phyloP scores from a whole-genome alignment of 2,329 filamentous ascomycete species.

The Monosporascus sp. region DNA sequence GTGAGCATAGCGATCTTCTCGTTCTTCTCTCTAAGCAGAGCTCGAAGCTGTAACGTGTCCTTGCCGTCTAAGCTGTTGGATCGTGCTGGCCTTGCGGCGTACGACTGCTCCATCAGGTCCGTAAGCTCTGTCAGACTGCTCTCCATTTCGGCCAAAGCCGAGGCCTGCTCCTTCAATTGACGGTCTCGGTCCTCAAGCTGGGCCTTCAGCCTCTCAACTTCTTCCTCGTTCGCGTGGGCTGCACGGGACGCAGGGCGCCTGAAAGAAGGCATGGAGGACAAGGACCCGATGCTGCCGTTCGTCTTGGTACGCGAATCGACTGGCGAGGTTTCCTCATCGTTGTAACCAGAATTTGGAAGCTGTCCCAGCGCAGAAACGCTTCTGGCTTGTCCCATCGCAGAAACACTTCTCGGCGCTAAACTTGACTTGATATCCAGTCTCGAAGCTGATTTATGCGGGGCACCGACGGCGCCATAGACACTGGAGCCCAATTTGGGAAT shows the following conservation, averaged over 20 bases:
- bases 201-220: slow-evolving; percentile 65
- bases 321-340: slow-evolving; percentile 55
- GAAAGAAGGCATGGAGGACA: slow-evolving; percentile 45
- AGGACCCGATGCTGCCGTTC: slow-evolving; percentile 49
- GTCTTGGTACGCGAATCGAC: slow-evolving; percentile 45
- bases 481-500: slow-evolving; percentile 60
- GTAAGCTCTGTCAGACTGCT: slow-evolving; percentile 40
- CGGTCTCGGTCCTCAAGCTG: slow-evolving; percentile 79
- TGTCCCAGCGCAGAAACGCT: slow-evolving; percentile 56
- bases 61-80: slow-evolving; percentile 56
- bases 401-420: slow-evolving; percentile 52
- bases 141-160: slow-evolving; percentile 84
- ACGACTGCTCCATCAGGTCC: slow-evolving; percentile 58
- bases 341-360: slow-evolving; percentile 33
- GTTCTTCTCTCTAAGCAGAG: slow-evolving; percentile 88
- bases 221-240: slow-evolving; percentile 54
- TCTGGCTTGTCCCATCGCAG: slow-evolving; percentile 51
- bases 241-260: slow-evolving; percentile 50
- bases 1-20: slow-evolving; percentile 93
- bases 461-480: slow-evolving; percentile 54
- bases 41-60: slow-evolving; percentile 70
- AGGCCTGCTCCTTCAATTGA: slow-evolving; percentile 83
- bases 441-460: slow-evolving; percentile 52
- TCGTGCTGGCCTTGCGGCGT: slow-evolving; percentile 34
- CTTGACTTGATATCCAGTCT: slow-evolving; percentile 44